Evolutionary conservation across 306 rosid species (phyloP).

Genomic region (Lotus japonicus): DNA sequence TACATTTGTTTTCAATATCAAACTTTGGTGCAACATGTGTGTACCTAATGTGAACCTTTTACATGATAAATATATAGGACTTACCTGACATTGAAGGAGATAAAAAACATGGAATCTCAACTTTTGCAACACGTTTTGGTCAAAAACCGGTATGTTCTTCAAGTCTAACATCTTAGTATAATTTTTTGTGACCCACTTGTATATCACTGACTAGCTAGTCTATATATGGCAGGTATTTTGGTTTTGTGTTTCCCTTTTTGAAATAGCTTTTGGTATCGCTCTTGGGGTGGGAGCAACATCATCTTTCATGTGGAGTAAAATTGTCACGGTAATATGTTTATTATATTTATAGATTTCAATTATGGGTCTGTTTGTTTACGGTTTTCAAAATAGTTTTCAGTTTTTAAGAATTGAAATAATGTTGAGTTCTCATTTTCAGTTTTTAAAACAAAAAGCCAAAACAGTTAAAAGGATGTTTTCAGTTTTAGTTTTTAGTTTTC

Average conservation of each 20-base stretch:
- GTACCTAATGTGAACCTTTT: no score
- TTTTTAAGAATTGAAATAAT: no score
- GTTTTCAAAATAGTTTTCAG: no score
- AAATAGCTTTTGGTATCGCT: conserved; percentile 60
- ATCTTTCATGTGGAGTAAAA: conserved; percentile 52
- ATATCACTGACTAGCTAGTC: not conserved
- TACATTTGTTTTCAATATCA: not conserved
- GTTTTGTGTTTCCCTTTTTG: conserved; percentile 67
- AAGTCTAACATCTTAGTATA: no score
- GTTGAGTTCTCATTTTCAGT: no score
- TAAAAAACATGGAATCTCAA: not conserved
- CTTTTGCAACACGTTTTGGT: not conserved
- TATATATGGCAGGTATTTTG: conserved; percentile 25
- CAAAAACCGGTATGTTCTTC: not conserved
- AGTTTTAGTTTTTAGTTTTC: no score
- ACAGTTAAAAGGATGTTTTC: no score
- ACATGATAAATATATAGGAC: not conserved
- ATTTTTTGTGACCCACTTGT: no score
- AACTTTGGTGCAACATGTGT: no score
- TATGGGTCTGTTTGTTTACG: no score
- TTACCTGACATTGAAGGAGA: not conserved
- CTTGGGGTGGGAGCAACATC: conserved; percentile 57
- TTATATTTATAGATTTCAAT: not conserved
- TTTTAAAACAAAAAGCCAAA: no score
- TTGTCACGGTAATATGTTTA: conserved; percentile 44